Evolutionary conservation across 371 early-diverging fungal genomes (phyloP), one percentile per base, ranked within the genome.

Genomic region (Lichtheimia ornata): DNA sequence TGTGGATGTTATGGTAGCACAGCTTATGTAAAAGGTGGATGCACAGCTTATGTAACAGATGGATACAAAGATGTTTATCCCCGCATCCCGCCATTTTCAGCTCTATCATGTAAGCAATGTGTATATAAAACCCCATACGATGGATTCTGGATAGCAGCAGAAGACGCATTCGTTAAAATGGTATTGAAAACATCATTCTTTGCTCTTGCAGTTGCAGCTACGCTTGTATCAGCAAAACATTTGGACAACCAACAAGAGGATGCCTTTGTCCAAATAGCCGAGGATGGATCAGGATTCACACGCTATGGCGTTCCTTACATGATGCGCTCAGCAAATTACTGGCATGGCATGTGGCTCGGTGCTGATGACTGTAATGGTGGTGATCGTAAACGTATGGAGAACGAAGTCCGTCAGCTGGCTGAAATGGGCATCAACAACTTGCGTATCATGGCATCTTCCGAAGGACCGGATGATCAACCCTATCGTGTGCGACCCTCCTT

Each of bases 281-380:
- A 27, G n/a, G 62, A 68, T 17, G 69, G 64, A 6, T 59, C 56
- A 4, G 62, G 57, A 24, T 79, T 79, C 50, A 62, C 44, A 30
- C 66, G 60, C 0, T 41, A 74, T 49, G 72, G 69, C 9, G 50
- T 67, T 24, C 53, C 59, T 13, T 79, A 82, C 56, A 54, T 59
- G 6, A 64, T 86, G 0, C 71, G 65, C 3, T 84, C 86, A 2
- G 84, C 89, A 53, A 89, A 89, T 62, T 89, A 88, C 58, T 89
- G 89, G 89, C 85, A 88, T 50, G 89, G 86, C 13, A 88, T 89
- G 80, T 83, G 87, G 66, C 71, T 89, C 20, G 86, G 83, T 25
- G 72, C 76, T n/a, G 53, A 56, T 3, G 47, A 61, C 6, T 60
- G 56, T 12, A 25, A 50, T 6, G 84, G 82, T 54, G 82, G 87